phyloP scores from a whole-genome alignment of 345 rosid genomes.

The Draba incana region DNA sequence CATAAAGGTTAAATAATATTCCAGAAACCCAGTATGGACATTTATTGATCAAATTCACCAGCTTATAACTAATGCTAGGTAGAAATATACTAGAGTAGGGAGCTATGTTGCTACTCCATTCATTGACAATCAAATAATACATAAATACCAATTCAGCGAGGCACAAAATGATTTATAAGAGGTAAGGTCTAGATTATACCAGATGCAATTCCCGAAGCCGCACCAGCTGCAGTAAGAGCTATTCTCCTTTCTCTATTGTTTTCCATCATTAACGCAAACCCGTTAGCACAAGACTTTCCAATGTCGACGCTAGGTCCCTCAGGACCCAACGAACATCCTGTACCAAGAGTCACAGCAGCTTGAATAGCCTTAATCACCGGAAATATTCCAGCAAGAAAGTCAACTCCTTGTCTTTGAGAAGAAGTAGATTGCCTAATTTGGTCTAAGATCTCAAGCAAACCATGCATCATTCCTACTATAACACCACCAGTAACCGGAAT shows the following conservation, averaged over 20 bases:
- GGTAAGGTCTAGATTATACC: conserved; percentile 46
- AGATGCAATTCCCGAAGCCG: conserved; percentile 97
- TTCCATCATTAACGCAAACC: conserved; percentile 92
- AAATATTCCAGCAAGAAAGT: conserved; percentile 79
- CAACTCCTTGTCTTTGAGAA: conserved; percentile 75
- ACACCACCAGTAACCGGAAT: conserved; percentile 94
- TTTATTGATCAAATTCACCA: background rate
- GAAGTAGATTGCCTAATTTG: conserved; percentile 80
- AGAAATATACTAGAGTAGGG: conserved; percentile 7
- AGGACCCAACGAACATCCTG: conserved; percentile 96
- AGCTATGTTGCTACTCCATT: conserved; percentile 6
- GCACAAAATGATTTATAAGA: background rate
- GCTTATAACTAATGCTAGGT: background rate
- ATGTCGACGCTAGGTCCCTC: conserved; percentile 99
- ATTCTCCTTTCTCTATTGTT: conserved; percentile 93
- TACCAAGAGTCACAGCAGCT: conserved; percentile 93
- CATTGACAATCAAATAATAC: background rate
- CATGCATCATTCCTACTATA: conserved; percentile 98
- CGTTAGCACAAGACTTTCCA: conserved; percentile 95
- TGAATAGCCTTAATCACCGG: conserved; percentile 91
- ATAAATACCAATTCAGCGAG: background rate
- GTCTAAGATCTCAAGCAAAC: conserved; percentile 82
- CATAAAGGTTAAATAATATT: background rate
- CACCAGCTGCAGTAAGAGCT: conserved; percentile 97
- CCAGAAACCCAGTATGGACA: conserved; percentile 4